Base-by-base conservation (phyloP, 2,329 filamentous ascomycete genomes). In the Neoscytalidium dimidiatum region DNA sequence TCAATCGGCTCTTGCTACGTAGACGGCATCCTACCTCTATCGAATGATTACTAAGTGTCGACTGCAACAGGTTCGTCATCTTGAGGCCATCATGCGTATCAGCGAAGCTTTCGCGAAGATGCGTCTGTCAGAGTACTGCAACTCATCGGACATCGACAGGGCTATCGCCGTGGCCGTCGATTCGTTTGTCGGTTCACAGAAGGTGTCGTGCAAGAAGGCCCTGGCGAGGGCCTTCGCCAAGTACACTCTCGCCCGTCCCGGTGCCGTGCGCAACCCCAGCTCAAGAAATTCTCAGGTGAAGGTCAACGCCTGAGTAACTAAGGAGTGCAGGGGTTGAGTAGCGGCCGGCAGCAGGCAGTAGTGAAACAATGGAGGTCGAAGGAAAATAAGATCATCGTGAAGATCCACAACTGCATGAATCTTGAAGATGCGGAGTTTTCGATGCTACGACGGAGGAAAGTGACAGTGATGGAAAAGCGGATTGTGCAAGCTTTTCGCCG, bases 101-200 rank as follows among this genome's bases (percentile, higher is more conserved):
- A 90, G 89, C 65, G 95, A 99, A 78, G 82, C 94, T 0, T 99
- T 99, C 81, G 96, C 92, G 79, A 94, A 96, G 74, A 99, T 99
- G 95, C 90, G 95, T 14, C 84, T 99, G n/a, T 95, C 92, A 0
- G 95, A 99, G 70, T 98, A 97, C 82, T 97, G 94, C 79, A 90
- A 90, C 5, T 81, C 91, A 1, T 87, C 91, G 66, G 95, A 99
- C 74, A 97, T 99, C 71, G 95, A 99, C 79, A 92, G 95, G 48
- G 95, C 95, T 65, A 99, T 99, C 73, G 92, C 94, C 14, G 95
- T 99, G 6, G 96, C 95, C 0, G 92, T 99, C 2, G 94, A 98
- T 70, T 96, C 92, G 64, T 99, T 99, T 74, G 92, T 99, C 48
- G 92, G 91, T 67, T 96, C 92, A 72, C 95, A 99, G 78, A 99